Percentiles rank a stretch among this genome's conserved stretches.
Conservation (phyloP, 345 rosid species). For the Raphanus raphanistrum region DNA sequence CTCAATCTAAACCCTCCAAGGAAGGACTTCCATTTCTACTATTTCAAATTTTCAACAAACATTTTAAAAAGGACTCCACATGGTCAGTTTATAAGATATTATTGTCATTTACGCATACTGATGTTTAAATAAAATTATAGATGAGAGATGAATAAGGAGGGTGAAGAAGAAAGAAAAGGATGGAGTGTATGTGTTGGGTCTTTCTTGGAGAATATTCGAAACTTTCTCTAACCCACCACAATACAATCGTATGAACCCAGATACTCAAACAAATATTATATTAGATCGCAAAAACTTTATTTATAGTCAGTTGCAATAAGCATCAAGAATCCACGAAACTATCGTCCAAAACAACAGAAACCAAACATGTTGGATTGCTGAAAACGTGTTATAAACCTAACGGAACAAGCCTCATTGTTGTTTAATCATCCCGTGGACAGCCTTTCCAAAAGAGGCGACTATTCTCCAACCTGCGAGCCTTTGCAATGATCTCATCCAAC, state of each 20-base stretch:
- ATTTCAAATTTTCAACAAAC: neutral
- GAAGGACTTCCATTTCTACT: neutral
- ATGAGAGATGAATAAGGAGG: neutral
- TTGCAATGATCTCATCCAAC: neutral
- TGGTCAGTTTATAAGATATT: neutral
- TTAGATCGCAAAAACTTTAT: neutral
- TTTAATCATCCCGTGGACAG: neutral
- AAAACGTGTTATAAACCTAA: neutral
- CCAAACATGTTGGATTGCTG: neutral
- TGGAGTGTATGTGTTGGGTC: constrained; percentile 8
- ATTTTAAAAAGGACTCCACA: neutral
- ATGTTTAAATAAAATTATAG: neutral
- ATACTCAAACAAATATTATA: neutral
- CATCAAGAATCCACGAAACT: neutral
- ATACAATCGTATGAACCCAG: neutral
- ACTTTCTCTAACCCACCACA: neutral
- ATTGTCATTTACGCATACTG: neutral
- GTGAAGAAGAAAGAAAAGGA: constrained; percentile 28
- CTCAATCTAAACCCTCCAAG: constrained; percentile 25
- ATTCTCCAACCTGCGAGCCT: constrained; percentile 25
- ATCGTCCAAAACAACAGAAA: neutral
- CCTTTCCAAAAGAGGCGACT: neutral
- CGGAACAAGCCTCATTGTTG: neutral
- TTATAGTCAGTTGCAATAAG: neutral
- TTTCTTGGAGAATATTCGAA: constrained; percentile 9